Evolutionary conservation across 257 asterid species (phyloP), one percentile per base, ranked within the genome.

Genomic region (Plantago major): DNA sequence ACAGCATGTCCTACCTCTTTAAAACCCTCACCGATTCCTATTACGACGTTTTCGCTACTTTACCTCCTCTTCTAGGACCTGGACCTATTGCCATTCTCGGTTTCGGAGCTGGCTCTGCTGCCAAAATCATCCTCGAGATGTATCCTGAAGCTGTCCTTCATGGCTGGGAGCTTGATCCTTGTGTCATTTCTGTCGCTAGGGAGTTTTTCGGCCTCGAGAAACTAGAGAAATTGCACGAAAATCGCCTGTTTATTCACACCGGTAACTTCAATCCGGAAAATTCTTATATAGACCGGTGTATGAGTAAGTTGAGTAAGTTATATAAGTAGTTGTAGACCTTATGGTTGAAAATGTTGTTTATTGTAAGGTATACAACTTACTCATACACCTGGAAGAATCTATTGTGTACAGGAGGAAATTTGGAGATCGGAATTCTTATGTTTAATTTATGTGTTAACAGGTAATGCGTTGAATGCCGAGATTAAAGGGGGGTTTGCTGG

Each of bases 81-180:
- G 98, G 98, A 0, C 95, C 98, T 11, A 1, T 91, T 37, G 94
- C 79, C 2, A 73, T 91, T 0, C 92, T 91, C 77, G 98, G 98
- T 10, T 91, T 86, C 74, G 98, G 95, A 42, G 98, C 95, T 44
- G 98, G 98, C 0, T 65, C 98, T 0, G 82, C 90, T 40, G 88
- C 96, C 13, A 68, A 63, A 73, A 48, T 86, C 67, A 67, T 86
- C 69, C 84, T 91, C 57, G 87, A 84, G 53, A 56, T 69, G 33
- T 71, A 91, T 77, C 92, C 95, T 0, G 58, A 79, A 1, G 63
- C 67, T 7, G 75, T 66, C 2, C 22, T 88, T 60, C 96, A 82
- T 46, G 96, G 92, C 6, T 88, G 94, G 91, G 98, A 91, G 63
- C 84, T 91, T 44, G 98, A 91, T 56, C 87, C 95, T 0, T 65